Evolutionary conservation across 495 filamentous ascomycete genomes (phyloP).

Genomic region (Daldinia vernicosa): DNA sequence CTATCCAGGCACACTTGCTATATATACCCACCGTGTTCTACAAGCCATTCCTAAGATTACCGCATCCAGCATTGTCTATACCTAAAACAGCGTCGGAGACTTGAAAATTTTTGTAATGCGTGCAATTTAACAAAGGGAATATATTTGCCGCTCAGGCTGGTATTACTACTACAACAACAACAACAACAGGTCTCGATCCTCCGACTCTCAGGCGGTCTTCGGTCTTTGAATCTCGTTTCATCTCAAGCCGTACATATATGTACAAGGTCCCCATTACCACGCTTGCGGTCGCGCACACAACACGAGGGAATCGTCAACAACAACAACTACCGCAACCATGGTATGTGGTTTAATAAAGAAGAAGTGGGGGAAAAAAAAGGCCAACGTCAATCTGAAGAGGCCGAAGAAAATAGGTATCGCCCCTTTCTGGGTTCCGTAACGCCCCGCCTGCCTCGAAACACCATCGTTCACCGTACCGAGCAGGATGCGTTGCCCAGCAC

Average conservation of each 20-base stretch:
- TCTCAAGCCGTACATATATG: slow-evolving; percentile 24
- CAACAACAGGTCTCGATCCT: slow-evolving; percentile 11
- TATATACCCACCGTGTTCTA: no score
- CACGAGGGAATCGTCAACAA: slow-evolving; percentile 28
- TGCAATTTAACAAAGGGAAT: slow-evolving; percentile 39
- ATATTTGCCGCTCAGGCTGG: slow-evolving; percentile 36
- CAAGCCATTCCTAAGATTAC: no score
- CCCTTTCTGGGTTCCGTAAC: slow-evolving; percentile 28
- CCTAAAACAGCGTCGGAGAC: neutral
- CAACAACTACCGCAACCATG: slow-evolving; percentile 4
- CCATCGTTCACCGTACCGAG: slow-evolving; percentile 31
- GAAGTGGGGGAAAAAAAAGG: slow-evolving; percentile 8
- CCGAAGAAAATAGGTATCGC: slow-evolving; percentile 10
- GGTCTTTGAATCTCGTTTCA: slow-evolving; percentile 22
- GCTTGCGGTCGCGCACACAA: slow-evolving; percentile 8
- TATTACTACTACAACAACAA: slow-evolving; percentile 41
- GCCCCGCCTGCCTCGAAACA: slow-evolving; percentile 35
- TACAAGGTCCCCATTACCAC: slow-evolving; percentile 34
- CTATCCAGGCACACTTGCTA: no score
- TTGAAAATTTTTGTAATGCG: neutral
- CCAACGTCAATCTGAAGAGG: slow-evolving; percentile 33
- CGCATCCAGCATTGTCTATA: slow-evolving; percentile 1
- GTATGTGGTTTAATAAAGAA: slow-evolving; percentile 13
- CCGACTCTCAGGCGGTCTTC: slow-evolving; percentile 20
- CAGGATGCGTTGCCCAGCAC: slow-evolving; percentile 41